phyloP scores from a whole-genome alignment of 805 yeast genomes.

The Yarrowia sp. region DNA sequence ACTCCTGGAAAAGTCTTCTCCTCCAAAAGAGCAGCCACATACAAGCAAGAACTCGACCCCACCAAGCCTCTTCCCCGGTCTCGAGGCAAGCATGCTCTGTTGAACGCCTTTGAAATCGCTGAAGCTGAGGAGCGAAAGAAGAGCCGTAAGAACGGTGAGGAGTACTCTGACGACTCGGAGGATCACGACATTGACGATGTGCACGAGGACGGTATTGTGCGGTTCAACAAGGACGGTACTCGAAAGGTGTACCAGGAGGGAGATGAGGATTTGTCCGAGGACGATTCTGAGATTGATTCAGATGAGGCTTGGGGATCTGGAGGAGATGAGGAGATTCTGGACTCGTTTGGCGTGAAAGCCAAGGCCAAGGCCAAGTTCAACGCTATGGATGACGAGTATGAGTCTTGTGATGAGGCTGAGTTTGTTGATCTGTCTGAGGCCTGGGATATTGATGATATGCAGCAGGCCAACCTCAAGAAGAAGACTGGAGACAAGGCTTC shows the following conservation, averaged over 20 bases:
- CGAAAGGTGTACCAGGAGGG: slow-evolving; percentile 6
- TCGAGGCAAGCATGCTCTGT: slow-evolving; percentile 13
- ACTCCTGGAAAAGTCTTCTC: slow-evolving; percentile 15
- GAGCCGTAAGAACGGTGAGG: neutral
- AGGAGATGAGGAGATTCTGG: slow-evolving; percentile 49
- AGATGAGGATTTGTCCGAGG: slow-evolving; percentile 28
- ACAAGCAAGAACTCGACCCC: slow-evolving; percentile 9
- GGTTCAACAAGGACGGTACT: slow-evolving; percentile 25
- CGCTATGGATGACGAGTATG: slow-evolving; percentile 44
- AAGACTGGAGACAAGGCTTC: slow-evolving; percentile 23
- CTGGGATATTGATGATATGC: slow-evolving; percentile 75
- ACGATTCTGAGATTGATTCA: slow-evolving; percentile 59
- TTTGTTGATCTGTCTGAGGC: slow-evolving; percentile 78
- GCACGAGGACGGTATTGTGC: slow-evolving; percentile 15
- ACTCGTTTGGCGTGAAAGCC: slow-evolving; percentile 41
- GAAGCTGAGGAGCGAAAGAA: slow-evolving; percentile 15
- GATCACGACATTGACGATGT: slow-evolving; percentile 21
- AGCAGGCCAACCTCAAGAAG: slow-evolving; percentile 28
- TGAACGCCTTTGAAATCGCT: slow-evolving; percentile 19
- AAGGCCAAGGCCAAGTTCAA: slow-evolving; percentile 47
- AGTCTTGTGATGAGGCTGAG: slow-evolving; percentile 50
- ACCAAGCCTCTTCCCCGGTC: slow-evolving; percentile 1
- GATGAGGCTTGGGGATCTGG: slow-evolving; percentile 88
- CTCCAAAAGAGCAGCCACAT: slow-evolving; percentile 11
- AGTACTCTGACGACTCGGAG: slow-evolving; percentile 19